Evolutionary conservation across 257 asterid species (phyloP).

Genomic region (Nyctanthes arbortristis): DNA sequence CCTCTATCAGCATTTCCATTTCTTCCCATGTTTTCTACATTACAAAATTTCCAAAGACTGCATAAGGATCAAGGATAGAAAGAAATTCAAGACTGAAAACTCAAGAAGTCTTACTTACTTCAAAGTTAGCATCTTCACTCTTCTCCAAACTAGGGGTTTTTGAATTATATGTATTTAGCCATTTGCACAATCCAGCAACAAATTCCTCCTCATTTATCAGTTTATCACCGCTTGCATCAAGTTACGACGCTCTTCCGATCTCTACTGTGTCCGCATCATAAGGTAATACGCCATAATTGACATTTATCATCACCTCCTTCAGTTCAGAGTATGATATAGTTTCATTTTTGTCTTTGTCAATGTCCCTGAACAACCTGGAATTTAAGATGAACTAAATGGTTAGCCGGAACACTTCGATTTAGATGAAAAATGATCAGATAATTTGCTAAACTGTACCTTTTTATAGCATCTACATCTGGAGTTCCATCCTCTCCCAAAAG

Average conservation of each 20-base stretch:
- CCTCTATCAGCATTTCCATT: constrained; percentile 47
- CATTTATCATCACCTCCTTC: constrained; percentile 35
- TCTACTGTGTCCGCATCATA: constrained; percentile 40
- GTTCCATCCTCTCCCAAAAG: constrained; percentile 45
- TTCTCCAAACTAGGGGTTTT: constrained; percentile 19
- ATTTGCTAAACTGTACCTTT: constrained; percentile 17
- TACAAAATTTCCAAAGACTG: not conserved
- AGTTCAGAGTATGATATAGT: constrained; percentile 43
- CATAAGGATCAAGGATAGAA: not conserved
- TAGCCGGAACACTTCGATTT: not conserved
- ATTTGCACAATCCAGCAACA: constrained; percentile 25
- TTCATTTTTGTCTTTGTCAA: constrained; percentile 45
- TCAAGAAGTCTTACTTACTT: constrained; percentile 26
- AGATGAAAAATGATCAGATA: not conserved
- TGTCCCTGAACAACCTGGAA: constrained; percentile 45
- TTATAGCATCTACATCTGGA: constrained; percentile 34
- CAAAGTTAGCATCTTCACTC: constrained; percentile 30
- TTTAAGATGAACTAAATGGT: not conserved
- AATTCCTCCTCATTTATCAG: constrained; percentile 34
- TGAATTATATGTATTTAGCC: constrained; percentile 14
- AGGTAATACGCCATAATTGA: constrained; percentile 44
- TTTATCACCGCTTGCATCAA: constrained; percentile 30
- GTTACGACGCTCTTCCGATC: constrained; percentile 26
- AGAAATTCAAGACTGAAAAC: not conserved
- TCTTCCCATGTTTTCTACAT: too few species aligned